Conservation (phyloP, 129 eudicot species). For the Gnaphalium uliginosum region DNA sequence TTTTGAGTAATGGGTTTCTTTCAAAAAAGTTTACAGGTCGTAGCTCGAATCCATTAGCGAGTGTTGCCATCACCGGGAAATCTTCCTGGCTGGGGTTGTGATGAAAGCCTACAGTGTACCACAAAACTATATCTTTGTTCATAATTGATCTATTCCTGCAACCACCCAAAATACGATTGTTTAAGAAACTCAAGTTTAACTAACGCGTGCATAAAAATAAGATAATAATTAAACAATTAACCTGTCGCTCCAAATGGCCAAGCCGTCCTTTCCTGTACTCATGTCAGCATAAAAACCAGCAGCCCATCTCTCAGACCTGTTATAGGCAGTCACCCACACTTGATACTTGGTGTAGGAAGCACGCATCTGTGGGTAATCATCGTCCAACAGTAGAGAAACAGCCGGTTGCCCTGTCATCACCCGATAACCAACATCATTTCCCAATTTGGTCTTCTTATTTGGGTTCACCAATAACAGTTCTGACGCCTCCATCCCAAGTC, state of each 20-base stretch:
- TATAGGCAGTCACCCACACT: slow-evolving; percentile 73
- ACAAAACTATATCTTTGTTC: slow-evolving; percentile 73
- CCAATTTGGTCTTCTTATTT: slow-evolving; percentile 63
- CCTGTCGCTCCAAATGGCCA: slow-evolving; percentile 75
- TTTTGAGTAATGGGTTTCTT: slow-evolving; percentile 53
- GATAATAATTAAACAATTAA: slow-evolving; percentile 10
- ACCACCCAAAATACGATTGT: background rate
- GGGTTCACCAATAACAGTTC: slow-evolving; percentile 60
- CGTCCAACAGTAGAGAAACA: slow-evolving; percentile 49
- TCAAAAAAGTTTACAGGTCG: slow-evolving; percentile 74
- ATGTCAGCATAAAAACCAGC: slow-evolving; percentile 88
- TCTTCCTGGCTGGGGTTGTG: slow-evolving; percentile 78
- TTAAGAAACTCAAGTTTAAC: background rate
- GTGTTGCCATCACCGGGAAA: slow-evolving; percentile 68
- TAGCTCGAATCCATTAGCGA: slow-evolving; percentile 60
- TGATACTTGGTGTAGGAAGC: slow-evolving; percentile 81
- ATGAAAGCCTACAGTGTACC: slow-evolving; percentile 86
- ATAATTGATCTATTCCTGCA: slow-evolving; percentile 64
- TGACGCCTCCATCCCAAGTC: slow-evolving; percentile 48
- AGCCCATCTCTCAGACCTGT: slow-evolving; percentile 84
- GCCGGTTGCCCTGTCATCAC: slow-evolving; percentile 58
- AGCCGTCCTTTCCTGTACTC: slow-evolving; percentile 84
- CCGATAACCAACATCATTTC: slow-evolving; percentile 68
- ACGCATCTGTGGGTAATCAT: slow-evolving; percentile 73
- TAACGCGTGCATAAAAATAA: background rate